Evolutionary conservation across 2,329 filamentous ascomycete species (phyloP).

Genomic region (Ophiostoma angusticollis): DNA sequence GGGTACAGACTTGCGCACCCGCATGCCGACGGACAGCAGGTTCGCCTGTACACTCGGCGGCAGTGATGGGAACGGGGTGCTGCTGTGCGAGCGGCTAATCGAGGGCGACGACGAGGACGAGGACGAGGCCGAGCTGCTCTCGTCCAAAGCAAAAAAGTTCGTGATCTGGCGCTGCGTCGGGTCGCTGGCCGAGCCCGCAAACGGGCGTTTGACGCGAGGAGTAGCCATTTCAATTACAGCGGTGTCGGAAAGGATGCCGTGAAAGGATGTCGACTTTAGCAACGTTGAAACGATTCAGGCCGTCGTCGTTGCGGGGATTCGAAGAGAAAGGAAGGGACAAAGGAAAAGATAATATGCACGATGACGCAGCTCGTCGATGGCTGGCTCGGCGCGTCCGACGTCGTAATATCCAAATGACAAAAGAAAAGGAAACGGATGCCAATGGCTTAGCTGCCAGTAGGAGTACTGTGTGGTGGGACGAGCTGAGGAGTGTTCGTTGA

Average conservation of each 20-base stretch:
- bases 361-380: no score
- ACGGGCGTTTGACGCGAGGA: conserved; percentile 47
- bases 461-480: no score
- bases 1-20: conserved; percentile 80
- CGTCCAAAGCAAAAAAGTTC: conserved; percentile 39
- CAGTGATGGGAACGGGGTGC: conserved; percentile 39
- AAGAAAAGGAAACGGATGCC: not conserved
- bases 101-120: conserved; percentile 6
- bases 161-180: conserved; percentile 50
- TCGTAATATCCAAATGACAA: no score
- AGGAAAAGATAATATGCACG: not conserved
- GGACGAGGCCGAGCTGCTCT: conserved; percentile 9
- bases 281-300: no score
- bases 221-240: conserved; percentile 19
- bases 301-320: not conserved
- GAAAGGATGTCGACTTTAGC: no score
- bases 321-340: not conserved
- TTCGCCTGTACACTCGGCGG: conserved; percentile 61
- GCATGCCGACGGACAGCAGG: conserved; percentile 87
- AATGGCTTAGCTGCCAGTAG: no score
- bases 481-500: no score
- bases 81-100: conserved; percentile 16
- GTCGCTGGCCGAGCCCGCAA: conserved; percentile 46
- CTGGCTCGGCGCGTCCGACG: no score
- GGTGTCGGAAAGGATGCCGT: not conserved